Conservation (phyloP, 2,329 filamentous ascomycete species). For the Pyricularia pennisetigena region DNA sequence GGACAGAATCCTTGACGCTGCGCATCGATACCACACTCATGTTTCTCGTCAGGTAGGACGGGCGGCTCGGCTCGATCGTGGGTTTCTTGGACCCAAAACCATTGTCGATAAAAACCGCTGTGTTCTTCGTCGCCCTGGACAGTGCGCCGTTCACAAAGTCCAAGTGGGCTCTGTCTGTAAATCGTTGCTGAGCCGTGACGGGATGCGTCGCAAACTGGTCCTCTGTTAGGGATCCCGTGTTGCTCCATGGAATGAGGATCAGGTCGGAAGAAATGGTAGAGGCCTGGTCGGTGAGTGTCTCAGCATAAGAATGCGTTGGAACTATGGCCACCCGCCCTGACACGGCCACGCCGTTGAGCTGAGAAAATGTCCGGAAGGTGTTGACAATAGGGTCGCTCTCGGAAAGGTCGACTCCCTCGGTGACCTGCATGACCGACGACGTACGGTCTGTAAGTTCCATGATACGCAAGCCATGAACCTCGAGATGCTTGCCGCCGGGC, state of each 20-base stretch:
- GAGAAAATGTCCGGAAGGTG: constrained; percentile 80
- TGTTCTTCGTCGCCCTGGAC: constrained; percentile 51
- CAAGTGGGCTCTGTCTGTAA: constrained; percentile 54
- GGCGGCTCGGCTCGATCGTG: constrained; percentile 17
- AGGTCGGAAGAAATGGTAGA: constrained; percentile 62
- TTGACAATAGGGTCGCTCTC: constrained; percentile 76
- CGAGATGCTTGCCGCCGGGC: constrained; percentile 39
- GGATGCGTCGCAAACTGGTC: constrained; percentile 31
- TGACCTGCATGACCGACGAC: constrained; percentile 90
- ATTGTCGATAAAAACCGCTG: constrained; percentile 72
- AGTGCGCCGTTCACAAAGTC: constrained; percentile 65
- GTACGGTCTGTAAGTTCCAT: constrained; percentile 84
- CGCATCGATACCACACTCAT: constrained; percentile 49
- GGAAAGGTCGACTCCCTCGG: constrained; percentile 64
- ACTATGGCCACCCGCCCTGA: constrained; percentile 75
- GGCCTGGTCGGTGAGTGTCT: constrained; percentile 63
- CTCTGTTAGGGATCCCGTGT: constrained; percentile 67
- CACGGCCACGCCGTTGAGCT: constrained; percentile 72
- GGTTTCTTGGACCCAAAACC: constrained; percentile 22
- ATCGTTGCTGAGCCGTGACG: constrained; percentile 44
- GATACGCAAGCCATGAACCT: constrained; percentile 77
- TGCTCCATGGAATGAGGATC: constrained; percentile 82
- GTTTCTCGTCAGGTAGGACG: constrained; percentile 30
- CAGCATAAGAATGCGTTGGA: constrained; percentile 67
- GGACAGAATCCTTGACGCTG: constrained; percentile 39